phyloP scores from a whole-genome alignment of 495 filamentous ascomycete genomes.

The Aeminium ludgeri region DNA sequence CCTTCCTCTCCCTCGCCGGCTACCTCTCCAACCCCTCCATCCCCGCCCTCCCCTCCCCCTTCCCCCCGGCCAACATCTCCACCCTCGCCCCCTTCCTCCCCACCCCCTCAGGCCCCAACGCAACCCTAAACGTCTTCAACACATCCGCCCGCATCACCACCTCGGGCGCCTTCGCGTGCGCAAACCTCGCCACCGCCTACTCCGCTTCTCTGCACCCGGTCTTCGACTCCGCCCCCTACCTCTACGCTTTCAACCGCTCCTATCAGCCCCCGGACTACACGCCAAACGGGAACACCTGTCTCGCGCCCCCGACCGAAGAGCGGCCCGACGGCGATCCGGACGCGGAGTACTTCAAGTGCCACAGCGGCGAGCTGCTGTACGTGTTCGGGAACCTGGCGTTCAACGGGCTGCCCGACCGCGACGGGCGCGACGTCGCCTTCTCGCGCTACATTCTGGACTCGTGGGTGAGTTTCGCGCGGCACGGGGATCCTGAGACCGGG shows the following conservation, averaged over 20 bases:
- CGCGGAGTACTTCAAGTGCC: slow-evolving; percentile 30
- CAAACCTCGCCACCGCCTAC: slow-evolving; percentile 32
- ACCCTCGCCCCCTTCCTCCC: slow-evolving; percentile 16
- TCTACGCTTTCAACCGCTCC: slow-evolving; percentile 35
- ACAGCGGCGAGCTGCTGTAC: slow-evolving; percentile 34
- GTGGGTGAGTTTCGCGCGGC: slow-evolving; percentile 19
- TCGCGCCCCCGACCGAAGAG: slow-evolving; percentile 23
- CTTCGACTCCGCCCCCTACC: slow-evolving; percentile 24
- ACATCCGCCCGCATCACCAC: slow-evolving; percentile 29
- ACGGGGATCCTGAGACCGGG: slow-evolving; percentile 14
- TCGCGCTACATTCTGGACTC: slow-evolving; percentile 19
- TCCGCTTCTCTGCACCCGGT: slow-evolving; percentile 19
- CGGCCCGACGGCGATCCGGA: slow-evolving; percentile 30
- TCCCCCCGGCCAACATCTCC: no score
- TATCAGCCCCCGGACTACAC: slow-evolving; percentile 33
- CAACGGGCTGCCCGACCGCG: slow-evolving; percentile 15
- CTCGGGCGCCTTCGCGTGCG: slow-evolving; percentile 35
- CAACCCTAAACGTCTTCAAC: slow-evolving; percentile 31
- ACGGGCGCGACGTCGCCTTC: slow-evolving; percentile 21
- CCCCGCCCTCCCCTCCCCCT: no score
- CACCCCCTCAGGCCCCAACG: slow-evolving; percentile 19
- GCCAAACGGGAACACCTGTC: slow-evolving; percentile 30
- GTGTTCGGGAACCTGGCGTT: slow-evolving; percentile 23
- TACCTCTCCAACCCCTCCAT: slow-evolving; percentile 16
- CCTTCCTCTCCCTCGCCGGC: slow-evolving; percentile 14